Evolutionary conservation across 306 rosid species (phyloP), one percentile per base, ranked within the genome.

Genomic region (Sicyos edulis): DNA sequence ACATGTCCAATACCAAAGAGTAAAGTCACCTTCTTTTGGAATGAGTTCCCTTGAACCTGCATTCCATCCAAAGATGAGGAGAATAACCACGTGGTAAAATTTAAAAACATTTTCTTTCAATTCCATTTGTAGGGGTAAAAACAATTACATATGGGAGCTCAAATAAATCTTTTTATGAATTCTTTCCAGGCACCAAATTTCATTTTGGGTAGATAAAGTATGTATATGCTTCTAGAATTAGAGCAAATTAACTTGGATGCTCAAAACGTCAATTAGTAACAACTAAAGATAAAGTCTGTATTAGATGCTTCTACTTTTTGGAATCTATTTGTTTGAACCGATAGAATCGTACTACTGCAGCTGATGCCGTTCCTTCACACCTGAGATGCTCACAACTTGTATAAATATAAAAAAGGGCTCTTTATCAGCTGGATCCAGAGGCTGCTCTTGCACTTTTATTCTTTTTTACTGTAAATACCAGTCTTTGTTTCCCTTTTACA

Each of bases 31-130:
- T 95, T 95, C 87, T 95, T 95, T 81, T 82, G 96, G 86, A 95
- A 95, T 7, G 99, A 95, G 85, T 95, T 95, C 77, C 99, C 99
- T 61, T 86, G 96, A 84, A 84, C 85, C 99, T 95, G 89, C 80
- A 82, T 55, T 78, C 74, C 80, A 75, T 34, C 57, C 67, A 63
- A 37, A 51, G 76, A 74, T 47, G 59, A 53, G 54, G 19, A 74
- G 29, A 10, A 44, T 47, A 47, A 22, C 72, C 56, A 80, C 72
- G 55, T 60, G 68, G 71, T n/a, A n/a, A n/a, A n/a, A n/a, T n/a
- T n/a, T 17, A 71, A 66, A 57, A 29, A 66, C 54, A 44, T 16
- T 63, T 34, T 63, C 52, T n/a, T 63, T n/a, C 51, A 17, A 37
- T 63, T 63, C 8, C 51, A 4, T 40, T n/a, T 63, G 24, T 40